Conservation (phyloP, 768 basidiomycete genomes). For the Aureoboletus auriporus region DNA sequence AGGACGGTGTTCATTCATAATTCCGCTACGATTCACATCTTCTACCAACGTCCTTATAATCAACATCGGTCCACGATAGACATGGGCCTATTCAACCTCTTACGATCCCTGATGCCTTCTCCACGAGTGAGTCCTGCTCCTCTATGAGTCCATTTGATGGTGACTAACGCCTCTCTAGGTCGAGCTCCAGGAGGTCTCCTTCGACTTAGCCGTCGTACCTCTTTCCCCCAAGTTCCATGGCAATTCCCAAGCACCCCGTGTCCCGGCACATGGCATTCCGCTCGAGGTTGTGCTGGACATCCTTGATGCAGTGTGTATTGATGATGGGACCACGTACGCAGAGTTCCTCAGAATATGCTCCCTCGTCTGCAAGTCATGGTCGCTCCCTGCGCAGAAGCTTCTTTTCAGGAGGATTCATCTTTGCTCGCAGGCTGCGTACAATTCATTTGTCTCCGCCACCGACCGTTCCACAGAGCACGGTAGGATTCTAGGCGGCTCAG, state of each 20-base stretch:
- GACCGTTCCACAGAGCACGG: conserved; percentile 45
- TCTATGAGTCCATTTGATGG: neutral
- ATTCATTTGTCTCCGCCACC: conserved; percentile 51
- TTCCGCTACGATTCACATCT: conserved; percentile 14
- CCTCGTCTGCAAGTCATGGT: conserved; percentile 68
- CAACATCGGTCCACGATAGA: conserved; percentile 18
- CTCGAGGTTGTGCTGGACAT: conserved; percentile 62
- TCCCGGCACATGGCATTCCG: conserved; percentile 41
- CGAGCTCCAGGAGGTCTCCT: conserved; percentile 35
- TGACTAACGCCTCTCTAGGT: conserved; percentile 20
- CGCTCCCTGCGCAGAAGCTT: conserved; percentile 56
- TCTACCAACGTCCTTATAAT: conserved; percentile 20
- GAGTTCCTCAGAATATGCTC: conserved; percentile 49
- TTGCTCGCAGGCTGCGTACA: conserved; percentile 48
- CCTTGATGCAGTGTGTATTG: conserved; percentile 52
- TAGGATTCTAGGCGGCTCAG: conserved; percentile 47
- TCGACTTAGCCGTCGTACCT: conserved; percentile 33
- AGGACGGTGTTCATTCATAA: conserved; percentile 19
- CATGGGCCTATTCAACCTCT: conserved; percentile 26
- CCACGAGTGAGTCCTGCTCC: conserved; percentile 21
- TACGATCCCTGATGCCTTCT: conserved; percentile 17
- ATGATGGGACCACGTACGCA: conserved; percentile 34
- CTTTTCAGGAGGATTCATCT: conserved; percentile 59
- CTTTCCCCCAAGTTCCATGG: conserved; percentile 19
- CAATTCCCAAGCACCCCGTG: conserved; percentile 14